Evolutionary conservation across 1,284 basidiomycete genomes (phyloP).

Genomic region (Coriolopsis trogii): DNA sequence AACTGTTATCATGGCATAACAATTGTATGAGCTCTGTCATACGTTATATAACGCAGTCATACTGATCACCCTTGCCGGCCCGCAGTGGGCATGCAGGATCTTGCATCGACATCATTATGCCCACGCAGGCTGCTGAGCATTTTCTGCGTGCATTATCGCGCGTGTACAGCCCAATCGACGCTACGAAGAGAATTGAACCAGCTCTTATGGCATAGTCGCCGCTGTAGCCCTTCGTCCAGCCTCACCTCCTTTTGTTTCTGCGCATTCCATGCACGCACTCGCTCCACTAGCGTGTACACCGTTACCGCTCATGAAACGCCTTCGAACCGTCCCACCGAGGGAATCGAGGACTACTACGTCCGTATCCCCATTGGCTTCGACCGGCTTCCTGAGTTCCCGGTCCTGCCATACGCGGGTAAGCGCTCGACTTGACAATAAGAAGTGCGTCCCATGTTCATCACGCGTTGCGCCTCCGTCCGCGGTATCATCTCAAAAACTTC

Average conservation of each 20-base stretch:
- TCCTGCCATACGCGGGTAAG: background rate
- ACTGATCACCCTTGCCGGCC: too few species aligned
- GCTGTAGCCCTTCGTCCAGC: background rate
- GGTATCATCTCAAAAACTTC: background rate
- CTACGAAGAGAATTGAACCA: background rate
- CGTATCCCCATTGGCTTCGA: background rate
- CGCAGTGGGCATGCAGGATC: too few species aligned
- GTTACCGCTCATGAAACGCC: background rate
- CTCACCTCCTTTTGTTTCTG: background rate
- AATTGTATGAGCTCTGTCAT: too few species aligned
- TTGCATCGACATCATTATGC: too few species aligned
- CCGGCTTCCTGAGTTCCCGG: constrained; percentile 1
- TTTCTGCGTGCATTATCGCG: too few species aligned
- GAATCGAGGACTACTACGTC: background rate
- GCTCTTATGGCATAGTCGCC: background rate
- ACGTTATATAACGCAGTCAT: too few species aligned
- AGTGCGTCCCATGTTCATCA: background rate
- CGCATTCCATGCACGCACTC: background rate
- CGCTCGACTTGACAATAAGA: constrained; percentile 4
- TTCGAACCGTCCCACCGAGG: background rate
- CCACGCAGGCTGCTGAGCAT: too few species aligned
- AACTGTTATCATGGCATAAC: too few species aligned
- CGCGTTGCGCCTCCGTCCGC: background rate
- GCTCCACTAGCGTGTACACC: constrained; percentile 1
- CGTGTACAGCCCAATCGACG: background rate